Conservation (phyloP, 228 moss, liverwort and hornwort species). For the Sphagnum magellanicum region DNA sequence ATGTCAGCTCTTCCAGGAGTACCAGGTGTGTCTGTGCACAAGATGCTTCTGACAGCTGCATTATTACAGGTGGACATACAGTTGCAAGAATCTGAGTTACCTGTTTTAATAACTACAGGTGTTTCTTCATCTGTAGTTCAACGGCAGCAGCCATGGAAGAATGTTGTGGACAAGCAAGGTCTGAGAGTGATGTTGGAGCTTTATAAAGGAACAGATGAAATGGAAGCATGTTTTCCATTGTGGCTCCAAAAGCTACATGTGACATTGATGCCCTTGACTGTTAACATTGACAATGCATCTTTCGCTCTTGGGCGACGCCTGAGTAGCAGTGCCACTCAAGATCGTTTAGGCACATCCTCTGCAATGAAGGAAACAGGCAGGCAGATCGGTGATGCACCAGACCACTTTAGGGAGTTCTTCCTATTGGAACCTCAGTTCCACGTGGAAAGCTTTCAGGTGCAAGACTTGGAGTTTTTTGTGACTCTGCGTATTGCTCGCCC, state of each 20-base stretch:
- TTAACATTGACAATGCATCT: constrained; percentile 15
- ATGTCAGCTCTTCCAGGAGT: constrained; percentile 1
- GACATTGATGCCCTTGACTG: constrained; percentile 5
- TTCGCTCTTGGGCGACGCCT: constrained; percentile 9
- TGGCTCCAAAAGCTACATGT: constrained; percentile 11
- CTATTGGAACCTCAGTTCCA: constrained; percentile 9
- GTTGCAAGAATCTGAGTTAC: constrained; percentile 8
- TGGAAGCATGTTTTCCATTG: neutral
- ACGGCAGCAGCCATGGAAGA: neutral
- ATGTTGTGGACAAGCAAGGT: neutral
- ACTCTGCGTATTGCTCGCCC: constrained; percentile 13
- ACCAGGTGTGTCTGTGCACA: constrained; percentile 7
- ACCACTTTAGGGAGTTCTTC: constrained; percentile 7
- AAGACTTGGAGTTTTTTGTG: constrained; percentile 1
- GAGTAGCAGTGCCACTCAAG: neutral
- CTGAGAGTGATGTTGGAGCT: constrained; percentile 4
- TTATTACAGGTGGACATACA: constrained; percentile 13
- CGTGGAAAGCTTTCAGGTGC: constrained; percentile 4
- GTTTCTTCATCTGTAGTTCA: neutral
- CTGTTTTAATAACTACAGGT: constrained; percentile 11
- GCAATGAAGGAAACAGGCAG: neutral
- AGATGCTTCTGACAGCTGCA: constrained; percentile 5
- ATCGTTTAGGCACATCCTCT: neutral
- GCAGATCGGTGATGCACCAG: constrained; percentile 5
- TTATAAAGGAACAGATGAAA: constrained; percentile 2